Evolutionary conservation across 2,329 filamentous ascomycete species (phyloP), one percentile per base, ranked within the genome.

Genomic region (Emmonsia crescens): DNA sequence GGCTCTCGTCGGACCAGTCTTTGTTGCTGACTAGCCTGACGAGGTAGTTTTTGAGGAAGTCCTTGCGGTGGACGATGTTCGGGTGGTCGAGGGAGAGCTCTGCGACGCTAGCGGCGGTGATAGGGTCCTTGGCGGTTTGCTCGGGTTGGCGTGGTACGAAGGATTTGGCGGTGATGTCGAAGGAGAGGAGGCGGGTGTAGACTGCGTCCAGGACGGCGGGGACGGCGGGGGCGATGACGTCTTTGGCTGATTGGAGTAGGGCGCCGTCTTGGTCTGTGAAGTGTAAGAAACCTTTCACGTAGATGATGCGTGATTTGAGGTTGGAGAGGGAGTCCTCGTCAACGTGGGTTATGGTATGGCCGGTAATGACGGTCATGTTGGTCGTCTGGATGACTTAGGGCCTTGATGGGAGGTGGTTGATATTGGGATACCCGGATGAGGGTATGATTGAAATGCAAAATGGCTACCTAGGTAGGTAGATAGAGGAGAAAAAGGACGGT

Each of bases 161-260:
- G 19, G 68, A 48, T 55, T 69, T 68, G 60, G 68, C 69, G n/a
- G 70, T 72, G 62, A 71, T 67, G 62, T 71, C 69, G 63, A 64
- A 71, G 19, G 64, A 62, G 60, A 72, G 67, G 6, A 72, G 66
- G 46, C 70, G 65, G 24, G 65, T 67, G 59, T 72, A 72, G 62
- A 72, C 67, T 38, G 67, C 64, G 57, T 71, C 68, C 38, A 72
- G 68, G 60, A 72, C 60, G 33, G 66, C 58, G 48, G 62, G 66
- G 55, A 71, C 36, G 56, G 69, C 66, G 5, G 70, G 70, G 1
- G 65, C 66, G 19, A 72, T 63, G 33, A 71, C 38, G 10, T 63
- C 57, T 42, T 66, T 69, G 59, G 64, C 63, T 64, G 57, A 61
- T 57, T 69, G 63, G 49, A 70, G 67, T 42, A 66, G 60, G 29